Evolutionary conservation across 73 alveolate species (phyloP), one percentile per base, ranked within the genome.

Genomic region (Symbiodinium pilosum): DNA sequence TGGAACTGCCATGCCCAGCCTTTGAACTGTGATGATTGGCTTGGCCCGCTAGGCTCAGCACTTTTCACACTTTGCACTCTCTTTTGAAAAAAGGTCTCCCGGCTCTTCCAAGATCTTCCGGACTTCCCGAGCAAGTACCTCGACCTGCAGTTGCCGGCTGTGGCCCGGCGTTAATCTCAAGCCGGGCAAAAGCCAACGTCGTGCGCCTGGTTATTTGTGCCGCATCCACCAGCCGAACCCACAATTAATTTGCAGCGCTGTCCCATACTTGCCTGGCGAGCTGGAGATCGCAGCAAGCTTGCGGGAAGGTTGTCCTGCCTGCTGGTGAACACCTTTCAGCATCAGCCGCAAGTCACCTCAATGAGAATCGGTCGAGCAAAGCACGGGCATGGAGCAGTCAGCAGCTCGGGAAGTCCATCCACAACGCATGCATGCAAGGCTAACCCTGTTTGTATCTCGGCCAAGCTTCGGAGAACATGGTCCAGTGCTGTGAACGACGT

Each of bases 141-240:
- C 81, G 6, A 64, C 81, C 77, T 64, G 16, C 64, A 11, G 24
- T 47, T 16, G 24, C 24, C 24, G 24, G 64, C 64, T 8, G 16
- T 8, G 16, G 64, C 16, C 16, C 64, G 16, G 64, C 8, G 64
- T 11, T 47, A 8, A 8, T 47, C 68, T 51, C 68, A 51, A 16
- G 68, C 28, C 68, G 68, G 21, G n/a, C 68, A 51, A 24, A 16
- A 16, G 73, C 73, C 26, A 1, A n/a, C 34, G 1, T 5, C 28
- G 20, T 4, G 16, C 44, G 85, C 85, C 85, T 85, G 93, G 71
- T 85, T 85, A 81, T 85, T 34, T 20, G 93, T 85, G 93, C 93
- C 93, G 5, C 93, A 85, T 5, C 93, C 93, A 14, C 93, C 93
- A 47, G 93, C 93, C 32, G 93, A 85, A 44, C 93, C 93, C 34